Evolutionary conservation across 257 asterid genomes (phyloP).

Genomic region (Prunella vulgaris): DNA sequence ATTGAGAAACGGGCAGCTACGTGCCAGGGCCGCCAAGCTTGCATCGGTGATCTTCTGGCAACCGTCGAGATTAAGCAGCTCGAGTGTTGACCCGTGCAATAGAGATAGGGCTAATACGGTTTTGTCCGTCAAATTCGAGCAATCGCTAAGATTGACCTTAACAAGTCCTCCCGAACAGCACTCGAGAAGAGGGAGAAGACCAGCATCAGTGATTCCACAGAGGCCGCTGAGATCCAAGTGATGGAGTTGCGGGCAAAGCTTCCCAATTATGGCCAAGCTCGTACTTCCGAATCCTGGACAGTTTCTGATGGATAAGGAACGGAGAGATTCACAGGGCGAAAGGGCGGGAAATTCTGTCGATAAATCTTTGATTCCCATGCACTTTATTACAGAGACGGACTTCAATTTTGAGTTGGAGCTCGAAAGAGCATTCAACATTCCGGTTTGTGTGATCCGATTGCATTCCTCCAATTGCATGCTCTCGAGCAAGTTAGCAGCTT

Average conservation of each 20-base stretch:
- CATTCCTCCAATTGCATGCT: constrained; percentile 81
- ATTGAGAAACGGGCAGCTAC: constrained; percentile 49
- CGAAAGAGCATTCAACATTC: constrained; percentile 60
- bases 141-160: constrained; percentile 61
- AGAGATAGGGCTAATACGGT: constrained; percentile 44
- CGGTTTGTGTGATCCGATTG: constrained; percentile 66
- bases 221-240: constrained; percentile 80
- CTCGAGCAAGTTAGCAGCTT: constrained; percentile 55
- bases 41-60: constrained; percentile 67
- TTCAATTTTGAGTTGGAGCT: constrained; percentile 56
- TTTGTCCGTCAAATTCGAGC: constrained; percentile 60
- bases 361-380: constrained; percentile 72
- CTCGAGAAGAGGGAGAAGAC: constrained; percentile 69
- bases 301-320: constrained; percentile 59
- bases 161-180: constrained; percentile 53
- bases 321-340: constrained; percentile 74
- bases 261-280: constrained; percentile 75
- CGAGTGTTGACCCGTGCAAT: constrained; percentile 63
- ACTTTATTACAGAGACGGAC: constrained; percentile 65
- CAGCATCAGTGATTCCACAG: constrained; percentile 58
- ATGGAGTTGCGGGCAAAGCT: constrained; percentile 73
- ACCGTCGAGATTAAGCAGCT: constrained; percentile 66
- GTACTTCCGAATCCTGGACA: constrained; percentile 77
- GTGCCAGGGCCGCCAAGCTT: constrained; percentile 56
- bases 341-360: constrained; percentile 36